phyloP scores from a whole-genome alignment of 306 rosid genomes.

The Cucurbita ficifolia region DNA sequence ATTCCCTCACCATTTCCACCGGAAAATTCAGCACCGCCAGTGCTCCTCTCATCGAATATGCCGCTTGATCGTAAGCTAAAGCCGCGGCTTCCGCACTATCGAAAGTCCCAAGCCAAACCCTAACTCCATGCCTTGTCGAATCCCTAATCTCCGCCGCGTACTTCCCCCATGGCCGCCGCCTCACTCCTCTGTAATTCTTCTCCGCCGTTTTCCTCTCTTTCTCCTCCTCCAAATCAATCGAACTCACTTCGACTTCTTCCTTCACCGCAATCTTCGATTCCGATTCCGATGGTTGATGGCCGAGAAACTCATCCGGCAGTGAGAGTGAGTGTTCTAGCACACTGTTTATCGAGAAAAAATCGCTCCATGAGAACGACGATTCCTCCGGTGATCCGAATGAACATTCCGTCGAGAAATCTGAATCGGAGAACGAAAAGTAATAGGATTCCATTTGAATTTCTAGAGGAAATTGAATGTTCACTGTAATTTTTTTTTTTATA shows the following conservation, averaged over 20 bases:
- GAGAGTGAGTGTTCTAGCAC: not conserved
- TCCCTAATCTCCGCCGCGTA: constrained; percentile 54
- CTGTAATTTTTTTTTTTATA: not conserved
- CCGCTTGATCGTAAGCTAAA: constrained; percentile 46
- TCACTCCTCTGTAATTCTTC: constrained; percentile 27
- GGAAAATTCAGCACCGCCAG: constrained; percentile 49
- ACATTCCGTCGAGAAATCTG: not conserved
- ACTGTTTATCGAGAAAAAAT: not conserved
- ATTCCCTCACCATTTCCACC: constrained; percentile 8
- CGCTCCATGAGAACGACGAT: not conserved
- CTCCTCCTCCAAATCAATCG: not conserved
- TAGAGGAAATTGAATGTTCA: not conserved
- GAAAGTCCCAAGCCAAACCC: constrained; percentile 54
- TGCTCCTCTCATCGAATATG: constrained; percentile 39
- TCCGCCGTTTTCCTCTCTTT: not conserved
- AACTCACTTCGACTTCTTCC: constrained; percentile 4
- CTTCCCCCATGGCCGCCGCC: constrained; percentile 46
- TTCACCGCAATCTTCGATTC: not conserved
- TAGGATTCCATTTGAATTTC: not conserved
- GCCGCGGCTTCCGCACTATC: constrained; percentile 37
- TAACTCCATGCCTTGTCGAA: constrained; percentile 20
- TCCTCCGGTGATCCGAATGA: not conserved
- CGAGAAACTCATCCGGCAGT: not conserved
- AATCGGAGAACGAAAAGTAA: not conserved
- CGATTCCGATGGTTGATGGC: not conserved